A percentile compares a stretch with the other conserved stretches of the same genome.
phyloP scores from a whole-genome alignment of 2,329 filamentous ascomycete species.

The Aspergillus jensenii region DNA sequence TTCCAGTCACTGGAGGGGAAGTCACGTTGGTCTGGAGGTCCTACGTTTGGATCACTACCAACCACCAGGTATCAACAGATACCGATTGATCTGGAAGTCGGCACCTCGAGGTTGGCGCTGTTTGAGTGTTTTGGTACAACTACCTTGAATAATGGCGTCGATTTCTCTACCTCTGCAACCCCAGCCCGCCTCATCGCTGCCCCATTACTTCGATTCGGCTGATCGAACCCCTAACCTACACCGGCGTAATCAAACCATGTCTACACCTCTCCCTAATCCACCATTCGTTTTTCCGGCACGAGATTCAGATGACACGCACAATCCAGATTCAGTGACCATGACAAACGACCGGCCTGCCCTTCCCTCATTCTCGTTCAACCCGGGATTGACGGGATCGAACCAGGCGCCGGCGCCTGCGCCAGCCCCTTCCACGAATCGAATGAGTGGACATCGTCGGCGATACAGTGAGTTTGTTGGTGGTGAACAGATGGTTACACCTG shows the following conservation, averaged over 20 bases:
- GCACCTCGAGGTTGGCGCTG: constrained; percentile 2
- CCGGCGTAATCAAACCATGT: constrained; percentile 30
- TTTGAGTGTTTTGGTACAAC: constrained; percentile 4
- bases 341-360: constrained; percentile 41
- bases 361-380: constrained; percentile 41
- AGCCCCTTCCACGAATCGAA: constrained; percentile 51
- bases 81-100: background rate
- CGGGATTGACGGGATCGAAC: constrained; percentile 29
- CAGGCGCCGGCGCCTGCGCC: constrained; percentile 61
- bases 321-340: constrained; percentile 48
- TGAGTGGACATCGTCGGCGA: constrained; percentile 68
- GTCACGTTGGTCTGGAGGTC: constrained; percentile 30
- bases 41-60: constrained; percentile 21
- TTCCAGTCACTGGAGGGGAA: constrained; percentile 24
- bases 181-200: constrained; percentile 24
- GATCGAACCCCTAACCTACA: constrained; percentile 18
- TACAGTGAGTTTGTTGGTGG: constrained; percentile 86
- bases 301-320: constrained; percentile 30
- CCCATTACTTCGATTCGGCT: constrained; percentile 29
- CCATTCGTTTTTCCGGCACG: constrained; percentile 63
- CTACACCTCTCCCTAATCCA: constrained; percentile 55
- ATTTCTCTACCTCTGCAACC: constrained; percentile 37
- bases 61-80: constrained; percentile 12
- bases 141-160: constrained; percentile 32
- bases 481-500: constrained; percentile 49